phyloP scores from a whole-genome alignment of 352 stramenopile species.

The Globisporangium uncinulatum region DNA sequence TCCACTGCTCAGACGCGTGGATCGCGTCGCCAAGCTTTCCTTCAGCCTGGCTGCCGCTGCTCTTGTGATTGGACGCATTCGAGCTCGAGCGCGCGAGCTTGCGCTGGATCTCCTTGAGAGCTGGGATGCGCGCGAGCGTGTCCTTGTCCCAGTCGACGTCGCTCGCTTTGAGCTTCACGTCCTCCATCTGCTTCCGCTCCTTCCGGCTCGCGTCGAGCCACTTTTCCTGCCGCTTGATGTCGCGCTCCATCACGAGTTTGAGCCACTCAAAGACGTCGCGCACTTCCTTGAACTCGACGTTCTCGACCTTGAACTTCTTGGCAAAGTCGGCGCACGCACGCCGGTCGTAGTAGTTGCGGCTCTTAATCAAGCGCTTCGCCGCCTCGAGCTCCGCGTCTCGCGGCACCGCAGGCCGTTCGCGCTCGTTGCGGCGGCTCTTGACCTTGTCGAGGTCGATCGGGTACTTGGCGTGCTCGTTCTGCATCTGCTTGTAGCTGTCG shows the following conservation, averaged over 20 bases:
- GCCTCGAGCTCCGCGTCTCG: slow-evolving; percentile 72
- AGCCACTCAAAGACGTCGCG: slow-evolving; percentile 85
- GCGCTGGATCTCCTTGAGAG: slow-evolving; percentile 80
- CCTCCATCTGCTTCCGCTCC: slow-evolving; percentile 83
- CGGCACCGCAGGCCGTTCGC: slow-evolving; percentile 57
- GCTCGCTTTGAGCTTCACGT: slow-evolving; percentile 76
- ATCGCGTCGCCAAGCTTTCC: slow-evolving; percentile 57
- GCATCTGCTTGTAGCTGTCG: slow-evolving; percentile 88
- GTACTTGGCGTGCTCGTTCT: slow-evolving; percentile 82
- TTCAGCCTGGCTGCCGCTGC: slow-evolving; percentile 24
- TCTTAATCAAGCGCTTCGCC: slow-evolving; percentile 76
- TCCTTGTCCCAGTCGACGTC: slow-evolving; percentile 87
- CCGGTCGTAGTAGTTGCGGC: slow-evolving; percentile 86
- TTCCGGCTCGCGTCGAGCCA: slow-evolving; percentile 80
- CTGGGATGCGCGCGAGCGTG: slow-evolving; percentile 76
- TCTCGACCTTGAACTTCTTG: slow-evolving; percentile 81
- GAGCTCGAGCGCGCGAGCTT: slow-evolving; percentile 62
- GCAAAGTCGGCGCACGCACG: slow-evolving; percentile 74
- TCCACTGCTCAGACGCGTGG: slow-evolving; percentile 83
- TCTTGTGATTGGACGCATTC: slow-evolving; percentile 26
- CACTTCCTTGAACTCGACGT: slow-evolving; percentile 73
- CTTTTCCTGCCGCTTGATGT: slow-evolving; percentile 85
- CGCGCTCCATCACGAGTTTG: slow-evolving; percentile 60
- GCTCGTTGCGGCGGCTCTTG: slow-evolving; percentile 69
- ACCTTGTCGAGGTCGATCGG: slow-evolving; percentile 76